These are phyloP conservation scores for Hymenoscyphus occultus DNA, from an alignment of 2,329 filamentous ascomycete species.

Conservation along the genomic window DNA sequence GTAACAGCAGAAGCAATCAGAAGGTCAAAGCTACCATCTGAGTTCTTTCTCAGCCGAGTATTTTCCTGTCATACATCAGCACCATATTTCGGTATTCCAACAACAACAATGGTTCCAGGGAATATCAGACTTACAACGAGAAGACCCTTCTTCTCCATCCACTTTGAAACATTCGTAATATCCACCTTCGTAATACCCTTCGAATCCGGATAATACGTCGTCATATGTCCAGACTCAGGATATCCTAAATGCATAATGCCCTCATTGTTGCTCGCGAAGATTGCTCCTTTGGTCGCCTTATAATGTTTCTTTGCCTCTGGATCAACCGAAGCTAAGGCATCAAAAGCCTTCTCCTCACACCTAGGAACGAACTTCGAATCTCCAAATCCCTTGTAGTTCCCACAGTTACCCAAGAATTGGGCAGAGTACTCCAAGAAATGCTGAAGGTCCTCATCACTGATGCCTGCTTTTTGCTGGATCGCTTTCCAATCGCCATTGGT, in stretches of 20 bases:
- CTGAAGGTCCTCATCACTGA: constrained; percentile 61
- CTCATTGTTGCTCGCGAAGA: constrained; percentile 65
- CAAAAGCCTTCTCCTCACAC: constrained; percentile 60
- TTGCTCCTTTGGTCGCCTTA: constrained; percentile 65
- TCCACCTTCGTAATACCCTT: constrained; percentile 70
- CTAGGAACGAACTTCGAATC: constrained; percentile 81
- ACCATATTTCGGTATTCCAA: not conserved
- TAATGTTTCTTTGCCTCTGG: constrained; percentile 62
- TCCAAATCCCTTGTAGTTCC: constrained; percentile 86
- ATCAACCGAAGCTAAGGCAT: constrained; percentile 58
- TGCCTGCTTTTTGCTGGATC: constrained; percentile 60
- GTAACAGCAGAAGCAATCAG: constrained; percentile 69
- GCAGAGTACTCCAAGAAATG: constrained; percentile 74
- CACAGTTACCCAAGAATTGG: constrained; percentile 73
- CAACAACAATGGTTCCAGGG: not conserved
- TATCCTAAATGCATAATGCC: constrained; percentile 74
- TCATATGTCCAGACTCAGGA: constrained; percentile 71
- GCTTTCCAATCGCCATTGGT: constrained; percentile 68
- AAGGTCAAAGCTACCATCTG: constrained; percentile 64
- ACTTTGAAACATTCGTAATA: constrained; percentile 68
- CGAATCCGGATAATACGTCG: constrained; percentile 81
- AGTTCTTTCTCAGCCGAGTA: constrained; percentile 67
- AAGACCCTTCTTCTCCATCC: constrained; percentile 68
- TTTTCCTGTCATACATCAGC: constrained; percentile 55
- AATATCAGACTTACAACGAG: constrained; percentile 44